phyloP scores from a whole-genome alignment of 495 filamentous ascomycete genomes.

The Lophium mytilinum region DNA sequence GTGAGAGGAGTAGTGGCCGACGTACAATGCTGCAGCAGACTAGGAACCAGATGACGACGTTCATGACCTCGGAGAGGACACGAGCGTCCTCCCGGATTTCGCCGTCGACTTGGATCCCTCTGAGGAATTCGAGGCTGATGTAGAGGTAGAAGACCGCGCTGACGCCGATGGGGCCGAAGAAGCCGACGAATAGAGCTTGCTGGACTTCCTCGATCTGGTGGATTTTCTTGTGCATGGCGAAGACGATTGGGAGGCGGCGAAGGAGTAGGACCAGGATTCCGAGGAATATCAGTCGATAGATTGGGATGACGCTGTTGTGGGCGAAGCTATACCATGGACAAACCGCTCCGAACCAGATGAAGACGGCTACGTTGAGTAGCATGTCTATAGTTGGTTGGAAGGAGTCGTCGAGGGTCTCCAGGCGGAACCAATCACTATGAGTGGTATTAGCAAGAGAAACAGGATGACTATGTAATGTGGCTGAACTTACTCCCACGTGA shows the following conservation, averaged over 20 bases:
- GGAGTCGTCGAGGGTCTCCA: conserved; percentile 80
- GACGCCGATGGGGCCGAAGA: conserved; percentile 94
- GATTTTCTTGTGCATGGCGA: conserved; percentile 65
- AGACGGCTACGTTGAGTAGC: conserved; percentile 76
- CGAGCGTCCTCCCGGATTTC: conserved; percentile 57
- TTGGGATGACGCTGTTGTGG: conserved; percentile 60
- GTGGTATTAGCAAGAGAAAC: neutral
- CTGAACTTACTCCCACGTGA: conserved; percentile 64
- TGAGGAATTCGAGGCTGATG: conserved; percentile 62
- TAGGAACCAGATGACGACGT: conserved; percentile 78
- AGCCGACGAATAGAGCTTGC: conserved; percentile 78
- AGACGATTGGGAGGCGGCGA: conserved; percentile 69
- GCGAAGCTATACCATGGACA: conserved; percentile 72
- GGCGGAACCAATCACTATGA: conserved; percentile 73
- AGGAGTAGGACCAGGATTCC: conserved; percentile 76
- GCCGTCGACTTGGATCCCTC: conserved; percentile 45
- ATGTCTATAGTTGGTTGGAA: conserved; percentile 86
- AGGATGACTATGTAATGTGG: neutral
- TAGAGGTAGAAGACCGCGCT: conserved; percentile 87
- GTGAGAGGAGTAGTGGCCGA: conserved; percentile 11
- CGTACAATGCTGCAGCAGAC: conserved; percentile 79
- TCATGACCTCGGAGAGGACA: conserved; percentile 53
- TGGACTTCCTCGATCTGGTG: conserved; percentile 66
- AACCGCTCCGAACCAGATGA: conserved; percentile 87
- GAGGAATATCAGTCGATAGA: conserved; percentile 68